Percentiles rank a stretch among this genome's conserved stretches.
These are phyloP conservation scores for Heterobasidion irregulare DNA, from an alignment of 1,284 basidiomycete genomes.

Conservation along the genomic window DNA sequence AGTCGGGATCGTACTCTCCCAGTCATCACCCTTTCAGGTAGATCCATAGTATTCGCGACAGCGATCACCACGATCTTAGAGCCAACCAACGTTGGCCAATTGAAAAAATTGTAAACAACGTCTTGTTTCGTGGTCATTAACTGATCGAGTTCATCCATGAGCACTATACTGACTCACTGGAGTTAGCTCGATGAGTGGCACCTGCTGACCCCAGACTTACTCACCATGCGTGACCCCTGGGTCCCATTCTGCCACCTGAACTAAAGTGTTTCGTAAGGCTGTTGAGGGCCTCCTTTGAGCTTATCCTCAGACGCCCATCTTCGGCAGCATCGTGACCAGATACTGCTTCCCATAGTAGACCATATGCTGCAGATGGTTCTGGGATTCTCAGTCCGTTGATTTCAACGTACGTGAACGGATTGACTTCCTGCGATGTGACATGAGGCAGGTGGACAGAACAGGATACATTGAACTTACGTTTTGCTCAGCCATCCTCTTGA, in stretches of 20 bases:
- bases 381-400: constrained; percentile 95
- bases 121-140: constrained; percentile 94
- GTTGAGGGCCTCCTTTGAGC: constrained; percentile 65
- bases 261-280: constrained; percentile 58
- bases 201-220: constrained; percentile 6
- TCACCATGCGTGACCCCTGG: constrained; percentile 66
- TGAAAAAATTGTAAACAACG: constrained; percentile 99
- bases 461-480: constrained; percentile 39
- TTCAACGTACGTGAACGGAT: constrained; percentile 94
- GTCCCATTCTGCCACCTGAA: constrained; percentile 44
- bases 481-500: constrained; percentile 79
- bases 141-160: constrained; percentile 99
- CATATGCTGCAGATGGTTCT: constrained; percentile 83
- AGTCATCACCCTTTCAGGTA: constrained; percentile 90
- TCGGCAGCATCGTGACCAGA: constrained; percentile 60
- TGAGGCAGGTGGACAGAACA: neutral
- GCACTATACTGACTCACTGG: constrained; percentile 63
- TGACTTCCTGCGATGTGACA: constrained; percentile 57
- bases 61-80: constrained; percentile 92
- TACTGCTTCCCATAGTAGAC: constrained; percentile 83
- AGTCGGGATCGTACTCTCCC: constrained; percentile 90
- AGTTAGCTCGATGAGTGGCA: neutral
- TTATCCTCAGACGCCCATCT: constrained; percentile 57
- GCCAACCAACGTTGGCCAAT: constrained; percentile 89
- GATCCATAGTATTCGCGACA: constrained; percentile 97